These are phyloP conservation scores for Lentinula lateritia DNA, from an alignment of 768 basidiomycete genomes.

Conservation along the genomic window DNA sequence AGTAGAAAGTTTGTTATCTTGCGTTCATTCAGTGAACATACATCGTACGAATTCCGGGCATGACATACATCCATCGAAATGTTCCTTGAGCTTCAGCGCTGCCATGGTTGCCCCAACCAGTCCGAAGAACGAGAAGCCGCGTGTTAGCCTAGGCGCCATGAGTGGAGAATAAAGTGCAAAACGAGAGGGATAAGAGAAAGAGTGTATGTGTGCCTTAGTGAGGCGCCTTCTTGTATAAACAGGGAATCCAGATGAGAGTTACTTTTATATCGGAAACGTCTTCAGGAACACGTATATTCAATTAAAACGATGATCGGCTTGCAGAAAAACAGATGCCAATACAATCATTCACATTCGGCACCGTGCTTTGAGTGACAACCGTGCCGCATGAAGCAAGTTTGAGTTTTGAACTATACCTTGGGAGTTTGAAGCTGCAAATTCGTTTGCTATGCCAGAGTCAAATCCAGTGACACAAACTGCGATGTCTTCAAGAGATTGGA, in stretches of 20 bases:
- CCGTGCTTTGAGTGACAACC: no score
- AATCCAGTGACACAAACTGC: no score
- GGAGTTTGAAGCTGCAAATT: no score
- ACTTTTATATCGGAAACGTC: not conserved
- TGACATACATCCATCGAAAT: slow-evolving; percentile 37
- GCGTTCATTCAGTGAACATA: not conserved
- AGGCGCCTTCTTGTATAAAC: not conserved
- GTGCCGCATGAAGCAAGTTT: no score
- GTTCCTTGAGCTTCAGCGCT: slow-evolving; percentile 42
- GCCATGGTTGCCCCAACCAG: slow-evolving; percentile 40
- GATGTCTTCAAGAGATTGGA: no score
- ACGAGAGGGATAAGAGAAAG: not conserved
- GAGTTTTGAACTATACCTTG: no score
- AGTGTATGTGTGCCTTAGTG: not conserved
- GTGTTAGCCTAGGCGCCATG: not conserved
- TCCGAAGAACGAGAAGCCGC: slow-evolving; percentile 27
- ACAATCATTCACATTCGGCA: no score
- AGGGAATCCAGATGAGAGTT: not conserved
- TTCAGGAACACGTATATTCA: not conserved
- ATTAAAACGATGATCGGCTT: not conserved
- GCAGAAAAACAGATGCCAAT: not conserved
- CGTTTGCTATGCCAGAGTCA: no score
- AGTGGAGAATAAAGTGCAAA: slow-evolving; percentile 3
- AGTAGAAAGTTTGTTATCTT: slow-evolving; percentile 37
- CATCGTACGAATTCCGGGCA: not conserved